These are phyloP conservation scores for Carex scoparia DNA, from an alignment of 176 grass and related monocot species.

Conservation along the genomic window DNA sequence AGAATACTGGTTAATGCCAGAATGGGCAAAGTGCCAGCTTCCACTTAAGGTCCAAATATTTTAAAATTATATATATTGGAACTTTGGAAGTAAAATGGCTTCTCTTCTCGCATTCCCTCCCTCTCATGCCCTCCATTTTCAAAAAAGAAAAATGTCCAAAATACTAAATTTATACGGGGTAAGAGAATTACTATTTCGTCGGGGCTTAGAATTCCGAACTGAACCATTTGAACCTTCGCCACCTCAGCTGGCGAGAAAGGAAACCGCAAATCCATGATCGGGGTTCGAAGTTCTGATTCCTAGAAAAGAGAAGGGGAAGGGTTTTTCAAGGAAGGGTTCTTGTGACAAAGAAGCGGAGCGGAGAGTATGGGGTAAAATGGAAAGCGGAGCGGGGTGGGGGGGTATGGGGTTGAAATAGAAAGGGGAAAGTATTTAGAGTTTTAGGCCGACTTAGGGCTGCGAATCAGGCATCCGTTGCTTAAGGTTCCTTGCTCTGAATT, in stretches of 20 bases:
- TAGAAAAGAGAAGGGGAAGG: not conserved
- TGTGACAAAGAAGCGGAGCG: too few relatives aligned
- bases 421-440: too few relatives aligned
- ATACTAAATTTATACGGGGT: not conserved
- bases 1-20: not conserved
- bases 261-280: constrained; percentile 79
- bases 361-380: too few relatives aligned
- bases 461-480: too few relatives aligned
- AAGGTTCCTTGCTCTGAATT: too few relatives aligned
- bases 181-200: constrained; percentile 88
- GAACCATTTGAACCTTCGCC: constrained; percentile 79
- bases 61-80: too few relatives aligned
- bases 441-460: too few relatives aligned
- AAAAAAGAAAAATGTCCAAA: constrained; percentile 9
- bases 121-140: not conserved
- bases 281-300: not conserved
- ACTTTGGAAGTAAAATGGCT: too few relatives aligned
- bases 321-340: too few relatives aligned
- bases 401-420: too few relatives aligned
- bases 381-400: too few relatives aligned
- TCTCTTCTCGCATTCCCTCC: not conserved
- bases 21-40: not conserved
- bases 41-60: not conserved
- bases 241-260: constrained; percentile 92
- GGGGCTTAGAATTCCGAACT: constrained; percentile 97